A percentile compares a stretch with the other conserved stretches of the same genome.
phyloP scores from a whole-genome alignment of 2,329 filamentous ascomycete genomes.

The Teratosphaeria epicoccoides region DNA sequence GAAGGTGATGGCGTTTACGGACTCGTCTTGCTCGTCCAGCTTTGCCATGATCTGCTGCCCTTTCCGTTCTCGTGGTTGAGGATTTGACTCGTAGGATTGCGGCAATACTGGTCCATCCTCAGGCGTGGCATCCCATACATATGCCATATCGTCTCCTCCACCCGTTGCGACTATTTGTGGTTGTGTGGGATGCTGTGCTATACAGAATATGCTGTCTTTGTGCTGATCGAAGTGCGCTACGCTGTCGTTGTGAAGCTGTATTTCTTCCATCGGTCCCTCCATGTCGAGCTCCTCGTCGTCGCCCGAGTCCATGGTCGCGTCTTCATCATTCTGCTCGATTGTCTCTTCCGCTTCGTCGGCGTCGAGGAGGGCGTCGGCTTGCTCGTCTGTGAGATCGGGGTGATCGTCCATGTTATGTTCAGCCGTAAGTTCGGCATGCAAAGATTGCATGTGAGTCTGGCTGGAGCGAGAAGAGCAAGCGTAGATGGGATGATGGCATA shows the following conservation, averaged over 20 bases:
- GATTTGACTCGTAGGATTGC: constrained; percentile 59
- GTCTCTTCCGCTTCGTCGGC: constrained; percentile 72
- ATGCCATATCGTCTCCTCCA: constrained; percentile 75
- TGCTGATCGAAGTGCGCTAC: constrained; percentile 84
- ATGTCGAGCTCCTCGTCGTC: constrained; percentile 46
- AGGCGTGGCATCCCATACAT: constrained; percentile 69
- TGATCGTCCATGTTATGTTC: constrained; percentile 12
- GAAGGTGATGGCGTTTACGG: constrained; percentile 76
- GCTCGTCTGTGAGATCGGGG: constrained; percentile 22
- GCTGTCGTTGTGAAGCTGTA: constrained; percentile 82
- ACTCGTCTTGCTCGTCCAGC: constrained; percentile 85
- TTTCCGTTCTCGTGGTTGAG: constrained; percentile 45
- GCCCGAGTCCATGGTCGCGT: constrained; percentile 71
- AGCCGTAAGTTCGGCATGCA: background rate
- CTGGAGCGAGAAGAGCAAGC: background rate
- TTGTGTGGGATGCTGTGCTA: constrained; percentile 79
- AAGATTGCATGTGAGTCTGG: background rate
- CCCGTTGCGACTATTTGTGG: constrained; percentile 76
- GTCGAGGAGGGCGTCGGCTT: constrained; percentile 62
- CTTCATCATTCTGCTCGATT: constrained; percentile 49
- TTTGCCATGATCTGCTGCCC: constrained; percentile 57
- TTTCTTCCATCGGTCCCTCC: constrained; percentile 44
- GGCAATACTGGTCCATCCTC: constrained; percentile 59
- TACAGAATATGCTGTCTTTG: constrained; percentile 85
- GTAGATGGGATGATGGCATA: too few relatives aligned